Percentiles rank a stretch among this genome's conserved stretches.
phyloP scores from a whole-genome alignment of 768 basidiomycete genomes.

The Suillus paluster region DNA sequence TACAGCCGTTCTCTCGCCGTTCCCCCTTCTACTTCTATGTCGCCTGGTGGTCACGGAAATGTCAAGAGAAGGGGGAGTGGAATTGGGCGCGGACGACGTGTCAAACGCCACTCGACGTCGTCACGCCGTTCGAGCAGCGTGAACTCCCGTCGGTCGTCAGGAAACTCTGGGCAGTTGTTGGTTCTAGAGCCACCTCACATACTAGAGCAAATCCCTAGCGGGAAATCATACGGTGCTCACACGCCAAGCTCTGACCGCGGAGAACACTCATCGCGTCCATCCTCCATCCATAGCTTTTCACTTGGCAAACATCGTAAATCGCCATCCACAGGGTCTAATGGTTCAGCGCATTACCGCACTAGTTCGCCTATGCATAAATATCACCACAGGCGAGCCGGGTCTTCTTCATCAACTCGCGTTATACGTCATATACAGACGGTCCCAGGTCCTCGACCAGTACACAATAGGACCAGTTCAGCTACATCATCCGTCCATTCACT shows the following conservation, averaged over 20 bases:
- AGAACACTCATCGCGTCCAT: constrained; percentile 78
- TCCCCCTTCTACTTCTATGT: constrained; percentile 29
- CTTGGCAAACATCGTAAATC: constrained; percentile 71
- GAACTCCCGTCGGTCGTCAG: constrained; percentile 78
- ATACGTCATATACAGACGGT: constrained; percentile 63
- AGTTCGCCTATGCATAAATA: constrained; percentile 78
- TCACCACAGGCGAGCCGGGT: constrained; percentile 78
- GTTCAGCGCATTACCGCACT: constrained; percentile 65
- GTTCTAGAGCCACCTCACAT: constrained; percentile 61
- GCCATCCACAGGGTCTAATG: constrained; percentile 77
- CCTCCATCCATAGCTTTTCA: constrained; percentile 82
- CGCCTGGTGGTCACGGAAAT: constrained; percentile 38
- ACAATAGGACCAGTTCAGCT: constrained; percentile 75
- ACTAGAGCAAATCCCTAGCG: constrained; percentile 55
- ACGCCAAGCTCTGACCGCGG: constrained; percentile 90
- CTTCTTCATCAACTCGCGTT: constrained; percentile 83
- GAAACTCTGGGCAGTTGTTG: constrained; percentile 49
- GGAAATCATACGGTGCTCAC: constrained; percentile 76
- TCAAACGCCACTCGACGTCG: constrained; percentile 72
- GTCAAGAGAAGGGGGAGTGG: constrained; percentile 58
- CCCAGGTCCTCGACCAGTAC: constrained; percentile 47
- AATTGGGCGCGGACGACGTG: constrained; percentile 51
- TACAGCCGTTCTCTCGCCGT: constrained; percentile 30
- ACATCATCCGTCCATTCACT: constrained; percentile 80
- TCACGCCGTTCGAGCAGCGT: constrained; percentile 91